Evolutionary conservation across 2,329 filamentous ascomycete genomes (phyloP), one percentile per base, ranked within the genome.

Genomic region (Simplicillium aogashimaense): DNA sequence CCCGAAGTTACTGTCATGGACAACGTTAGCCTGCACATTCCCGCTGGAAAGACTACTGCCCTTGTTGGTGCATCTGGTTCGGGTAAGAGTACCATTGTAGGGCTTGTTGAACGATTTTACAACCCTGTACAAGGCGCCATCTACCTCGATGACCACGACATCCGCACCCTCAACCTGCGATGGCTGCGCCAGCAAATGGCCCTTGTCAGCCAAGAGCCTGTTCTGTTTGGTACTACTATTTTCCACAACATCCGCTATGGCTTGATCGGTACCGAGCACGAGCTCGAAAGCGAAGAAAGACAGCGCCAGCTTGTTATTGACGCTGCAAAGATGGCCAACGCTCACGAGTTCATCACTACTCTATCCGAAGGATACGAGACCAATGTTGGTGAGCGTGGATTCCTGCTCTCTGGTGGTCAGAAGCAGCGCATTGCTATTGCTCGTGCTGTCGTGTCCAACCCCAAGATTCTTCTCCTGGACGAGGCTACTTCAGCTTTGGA

Each of bases 381-480:
- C 0, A 81, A 94, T 48, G 90, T 97, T n/a, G 92, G 92, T 42
- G 88, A 97, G 60, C 82, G 89, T 46, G 92, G 92, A 9, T 94
- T 95, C 57, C 66, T 95, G 39, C 72, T 98, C 8, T 94, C 86
- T 41, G 92, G 92, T 58, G 92, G 92, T 29, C 92, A 98, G 63
- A 95, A 95, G 61, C 92, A 97, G 63, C 86, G 92, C 51, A 94
- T 97, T 54, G 89, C 90, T 11, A 95, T 97, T 60, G 88, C 90
- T 7, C 75, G 88, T 53, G 89, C 89, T 31, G 77, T 95, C 42
- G 86, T 95, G 25, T 90, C 84, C 14, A 85, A 95, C 51, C 90
- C 90, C 1, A 94, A 89, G 65, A 81, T 98, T 53, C 71, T 98
- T 1, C 74, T 98, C 1, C 79, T 98, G 5, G 92, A 98, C 49